A percentile compares a stretch with the other conserved stretches of the same genome.
Conservation (phyloP, 495 filamentous ascomycete species). For the Neurospora pannonica region DNA sequence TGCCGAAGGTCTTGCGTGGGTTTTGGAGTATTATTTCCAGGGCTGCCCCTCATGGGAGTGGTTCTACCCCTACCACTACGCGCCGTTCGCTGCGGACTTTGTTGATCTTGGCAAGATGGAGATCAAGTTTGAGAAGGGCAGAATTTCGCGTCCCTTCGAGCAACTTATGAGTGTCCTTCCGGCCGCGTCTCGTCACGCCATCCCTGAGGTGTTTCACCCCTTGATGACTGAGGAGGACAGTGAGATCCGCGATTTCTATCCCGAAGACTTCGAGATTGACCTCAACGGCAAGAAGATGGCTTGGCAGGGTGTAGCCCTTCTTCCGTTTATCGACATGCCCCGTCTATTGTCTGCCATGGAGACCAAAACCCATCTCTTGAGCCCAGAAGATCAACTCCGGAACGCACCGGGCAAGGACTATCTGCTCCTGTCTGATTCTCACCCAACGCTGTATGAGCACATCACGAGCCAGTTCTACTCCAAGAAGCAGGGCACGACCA, state of each 20-base stretch:
- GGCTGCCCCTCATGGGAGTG: constrained; percentile 97
- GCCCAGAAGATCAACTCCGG: constrained; percentile 63
- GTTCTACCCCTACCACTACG: constrained; percentile 99
- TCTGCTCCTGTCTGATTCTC: constrained; percentile 71
- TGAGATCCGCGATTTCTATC: constrained; percentile 96
- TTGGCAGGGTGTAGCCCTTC: constrained; percentile 90
- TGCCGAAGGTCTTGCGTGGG: constrained; percentile 96
- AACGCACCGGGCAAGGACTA: constrained; percentile 77
- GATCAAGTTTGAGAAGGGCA: constrained; percentile 76
- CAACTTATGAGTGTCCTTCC: constrained; percentile 98
- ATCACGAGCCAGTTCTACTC: constrained; percentile 78
- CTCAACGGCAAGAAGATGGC: constrained; percentile 97
- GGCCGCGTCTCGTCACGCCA: constrained; percentile 81
- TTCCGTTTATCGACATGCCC: constrained; percentile 94
- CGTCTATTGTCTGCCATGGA: constrained; percentile 75
- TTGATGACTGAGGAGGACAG: constrained; percentile 82
- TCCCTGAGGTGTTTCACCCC: constrained; percentile 75
- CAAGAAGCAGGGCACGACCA: constrained; percentile 61
- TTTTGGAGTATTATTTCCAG: constrained; percentile 96
- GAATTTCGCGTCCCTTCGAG: constrained; percentile 84
- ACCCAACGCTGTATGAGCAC: constrained; percentile 68
- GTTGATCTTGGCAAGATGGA: constrained; percentile 70
- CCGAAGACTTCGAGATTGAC: constrained; percentile 85
- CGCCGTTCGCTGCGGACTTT: constrained; percentile 94
- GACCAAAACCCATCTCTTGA: constrained; percentile 70